Evolutionary conservation across 805 yeast genomes (phyloP).

Genomic region (Vanderwaltozyma verrucispora): DNA sequence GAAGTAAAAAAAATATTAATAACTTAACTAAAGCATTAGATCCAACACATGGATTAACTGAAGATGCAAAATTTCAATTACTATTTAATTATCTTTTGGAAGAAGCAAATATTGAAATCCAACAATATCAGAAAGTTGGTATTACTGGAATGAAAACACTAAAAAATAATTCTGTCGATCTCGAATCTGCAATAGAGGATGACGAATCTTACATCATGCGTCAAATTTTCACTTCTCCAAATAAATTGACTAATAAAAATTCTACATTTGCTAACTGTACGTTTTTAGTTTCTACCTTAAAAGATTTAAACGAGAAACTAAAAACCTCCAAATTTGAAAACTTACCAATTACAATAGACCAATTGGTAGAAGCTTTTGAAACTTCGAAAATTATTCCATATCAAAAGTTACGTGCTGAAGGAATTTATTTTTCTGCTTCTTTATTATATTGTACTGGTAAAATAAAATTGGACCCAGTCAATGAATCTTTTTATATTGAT

Average conservation of each 20-base stretch:
- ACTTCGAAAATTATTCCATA: constrained; percentile 31
- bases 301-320: constrained; percentile 9
- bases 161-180: not conserved
- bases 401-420: constrained; percentile 25
- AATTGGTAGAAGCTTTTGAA: constrained; percentile 31
- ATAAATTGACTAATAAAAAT: not conserved
- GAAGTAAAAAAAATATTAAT: constrained; percentile 14
- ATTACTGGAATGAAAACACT: not conserved
- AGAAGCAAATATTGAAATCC: constrained; percentile 19
- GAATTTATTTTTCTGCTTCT: constrained; percentile 33
- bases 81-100: constrained; percentile 15
- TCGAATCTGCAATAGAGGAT: not conserved
- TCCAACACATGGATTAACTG: too few species aligned
- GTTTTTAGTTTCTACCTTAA: constrained; percentile 13
- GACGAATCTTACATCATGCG: too few species aligned
- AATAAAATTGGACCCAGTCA: constrained; percentile 40
- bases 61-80: constrained; percentile 6
- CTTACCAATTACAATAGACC: constrained; percentile 21
- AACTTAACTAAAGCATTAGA: constrained; percentile 6
- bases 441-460: constrained; percentile 33
- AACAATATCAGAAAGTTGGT: constrained; percentile 10
- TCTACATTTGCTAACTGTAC: constrained; percentile 7
- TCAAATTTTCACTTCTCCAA: too few species aligned
- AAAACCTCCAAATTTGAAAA: constrained; percentile 2
- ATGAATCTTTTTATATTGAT: constrained; percentile 41